A percentile compares a stretch with the other conserved stretches of the same genome.
Conservation (phyloP, 164 flowering plant genomes). For the Sedum album region DNA sequence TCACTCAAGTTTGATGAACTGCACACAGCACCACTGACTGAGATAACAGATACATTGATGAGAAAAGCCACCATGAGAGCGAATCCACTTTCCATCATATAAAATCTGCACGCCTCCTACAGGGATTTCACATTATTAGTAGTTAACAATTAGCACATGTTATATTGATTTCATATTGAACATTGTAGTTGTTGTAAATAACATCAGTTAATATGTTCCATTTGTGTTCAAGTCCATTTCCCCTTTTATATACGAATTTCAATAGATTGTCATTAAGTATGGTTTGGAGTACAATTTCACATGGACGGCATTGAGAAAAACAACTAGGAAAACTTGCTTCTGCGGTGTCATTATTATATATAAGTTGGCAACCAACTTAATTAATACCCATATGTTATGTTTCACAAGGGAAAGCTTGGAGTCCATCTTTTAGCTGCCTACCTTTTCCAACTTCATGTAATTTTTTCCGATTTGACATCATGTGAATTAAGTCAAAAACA, state of each 20-base stretch:
- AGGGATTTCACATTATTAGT: conserved; percentile 12
- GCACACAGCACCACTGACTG: conserved; percentile 89
- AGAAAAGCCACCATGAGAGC: conserved; percentile 76
- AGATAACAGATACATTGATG: conserved; percentile 75
- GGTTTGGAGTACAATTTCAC: background rate
- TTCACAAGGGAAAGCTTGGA: background rate
- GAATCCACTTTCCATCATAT: conserved; percentile 78
- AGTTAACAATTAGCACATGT: background rate
- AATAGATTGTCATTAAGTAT: background rate
- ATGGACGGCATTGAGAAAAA: background rate
- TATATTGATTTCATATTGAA: background rate
- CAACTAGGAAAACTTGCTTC: too few species aligned
- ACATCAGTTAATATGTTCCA: background rate
- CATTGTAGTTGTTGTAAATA: background rate
- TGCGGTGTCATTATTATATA: background rate
- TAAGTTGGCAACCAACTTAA: background rate
- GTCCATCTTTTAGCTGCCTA: background rate
- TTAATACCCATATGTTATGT: background rate
- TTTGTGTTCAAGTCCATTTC: background rate
- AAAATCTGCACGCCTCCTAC: conserved; percentile 91
- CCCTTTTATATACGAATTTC: background rate
- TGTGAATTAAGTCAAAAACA: too few species aligned
- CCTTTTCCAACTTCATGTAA: background rate
- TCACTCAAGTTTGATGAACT: conserved; percentile 40
- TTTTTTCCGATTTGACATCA: background rate